A percentile compares a stretch with the other conserved stretches of the same genome.
Evolutionary conservation across 345 rosid genomes (phyloP).

Genomic region (Leavenworthia alabamica): DNA sequence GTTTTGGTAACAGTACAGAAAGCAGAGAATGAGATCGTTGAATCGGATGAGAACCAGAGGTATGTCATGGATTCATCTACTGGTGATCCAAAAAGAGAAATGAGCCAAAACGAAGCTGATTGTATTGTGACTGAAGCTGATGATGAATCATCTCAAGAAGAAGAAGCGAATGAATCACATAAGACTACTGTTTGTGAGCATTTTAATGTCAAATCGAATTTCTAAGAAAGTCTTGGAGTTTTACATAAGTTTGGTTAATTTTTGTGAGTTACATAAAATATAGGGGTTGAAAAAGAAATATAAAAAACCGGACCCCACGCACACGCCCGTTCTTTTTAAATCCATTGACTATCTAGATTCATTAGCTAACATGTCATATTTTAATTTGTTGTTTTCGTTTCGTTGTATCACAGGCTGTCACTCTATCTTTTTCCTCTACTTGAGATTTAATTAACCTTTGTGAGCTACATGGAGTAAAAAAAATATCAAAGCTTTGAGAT

Average conservation of each 20-base stretch:
- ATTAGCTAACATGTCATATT: neutral
- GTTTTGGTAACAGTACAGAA: too few species aligned
- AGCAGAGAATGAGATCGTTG: conserved; percentile 37
- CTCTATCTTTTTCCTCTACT: conserved; percentile 5
- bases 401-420: conserved; percentile 3
- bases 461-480: conserved; percentile 23
- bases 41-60: conserved; percentile 39
- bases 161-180: conserved; percentile 27
- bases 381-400: neutral
- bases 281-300: neutral
- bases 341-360: conserved; percentile 26
- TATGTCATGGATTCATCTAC: conserved; percentile 32
- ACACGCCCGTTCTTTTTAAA: conserved; percentile 15
- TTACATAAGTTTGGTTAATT: conserved; percentile 1
- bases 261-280: neutral
- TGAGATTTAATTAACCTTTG: conserved; percentile 1
- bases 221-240: neutral
- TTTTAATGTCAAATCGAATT: neutral
- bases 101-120: conserved; percentile 39
- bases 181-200: neutral
- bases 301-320: conserved; percentile 13
- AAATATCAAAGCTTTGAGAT: conserved; percentile 18
- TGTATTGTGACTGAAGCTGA: conserved; percentile 33
- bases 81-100: conserved; percentile 23
- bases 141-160: conserved; percentile 37